Evolutionary conservation across 768 basidiomycete species (phyloP).

Genomic region (Mycena galericulata): DNA sequence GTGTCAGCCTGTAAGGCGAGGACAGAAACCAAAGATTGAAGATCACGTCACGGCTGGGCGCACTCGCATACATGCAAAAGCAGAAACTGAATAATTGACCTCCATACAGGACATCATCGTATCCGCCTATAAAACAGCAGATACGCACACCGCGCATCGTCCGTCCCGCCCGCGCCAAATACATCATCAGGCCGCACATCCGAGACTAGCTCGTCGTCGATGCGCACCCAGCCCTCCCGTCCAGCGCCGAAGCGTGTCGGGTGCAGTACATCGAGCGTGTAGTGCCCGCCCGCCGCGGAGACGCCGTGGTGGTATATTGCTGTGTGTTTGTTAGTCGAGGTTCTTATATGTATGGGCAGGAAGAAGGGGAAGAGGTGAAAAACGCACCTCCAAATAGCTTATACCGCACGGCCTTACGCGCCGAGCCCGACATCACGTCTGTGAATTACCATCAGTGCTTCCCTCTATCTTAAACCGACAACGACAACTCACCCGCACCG

Average conservation of each 20-base stretch:
- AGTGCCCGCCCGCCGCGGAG: slow-evolving; percentile 93
- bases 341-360: no score
- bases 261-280: slow-evolving; percentile 91
- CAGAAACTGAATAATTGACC: not conserved
- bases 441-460: not conserved
- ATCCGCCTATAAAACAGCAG: slow-evolving; percentile 86
- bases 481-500: slow-evolving; percentile 61
- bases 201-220: slow-evolving; percentile 92
- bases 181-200: slow-evolving; percentile 82
- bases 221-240: slow-evolving; percentile 87
- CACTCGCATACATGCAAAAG: no score
- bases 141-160: slow-evolving; percentile 79
- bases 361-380: not conserved
- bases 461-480: slow-evolving; percentile 29
- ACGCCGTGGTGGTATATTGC: slow-evolving; percentile 95
- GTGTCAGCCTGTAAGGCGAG: no score
- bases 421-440: slow-evolving; percentile 53
- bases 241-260: slow-evolving; percentile 67
- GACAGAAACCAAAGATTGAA: no score
- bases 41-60: no score
- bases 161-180: slow-evolving; percentile 66
- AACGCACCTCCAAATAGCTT: slow-evolving; percentile 85
- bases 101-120: slow-evolving; percentile 35
- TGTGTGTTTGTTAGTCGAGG: no score
- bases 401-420: slow-evolving; percentile 68